Evolutionary conservation across 768 basidiomycete genomes (phyloP), one percentile per base, ranked within the genome.

Genomic region (Mycena epipterygia): DNA sequence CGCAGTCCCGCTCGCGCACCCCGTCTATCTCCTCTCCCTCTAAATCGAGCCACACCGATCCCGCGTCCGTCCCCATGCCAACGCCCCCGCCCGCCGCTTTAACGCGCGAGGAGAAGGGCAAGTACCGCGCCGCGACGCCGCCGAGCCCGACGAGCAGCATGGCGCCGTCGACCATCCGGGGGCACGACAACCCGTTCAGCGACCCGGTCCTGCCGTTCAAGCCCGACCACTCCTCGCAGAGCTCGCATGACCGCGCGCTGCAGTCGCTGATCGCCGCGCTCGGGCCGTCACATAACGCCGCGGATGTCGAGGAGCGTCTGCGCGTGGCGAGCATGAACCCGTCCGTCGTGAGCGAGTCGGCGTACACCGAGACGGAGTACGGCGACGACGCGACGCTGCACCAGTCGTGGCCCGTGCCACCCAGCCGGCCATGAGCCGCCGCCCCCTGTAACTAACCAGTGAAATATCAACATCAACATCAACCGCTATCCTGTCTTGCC

Each of bases 251-350:
- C 60, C 86, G 84, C 51, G 90, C 91, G 19, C 79, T 93, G 73
- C 84, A 84, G 76, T 90, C 89, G n/a, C 83, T 93, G 59, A 86
- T 93, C 67, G 91, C 89, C 25, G 91, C 89, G n/a, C 85, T 93
- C 48, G 86, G 90, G 5, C 48, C 68, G 9, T 9, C 58, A 39
- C 80, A 85, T 2, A 76, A 85, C 1, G 82, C 84, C 51, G 83
- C 84, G 39, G 85, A 87, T 63, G 82, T 84, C 2, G 82, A 88
- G 72, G 83, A 83, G 61, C 81, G 88, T 35, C 77, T 90, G 74
- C 83, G 90, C 51, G 83, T 90, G 30, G 84, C 87, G 21, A 73
- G 72, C 72, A 70, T 73, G 68, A 44, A 73, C 27, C 68, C 72
- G 16, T 58, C 52, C 55, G 29, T 73, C 27, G 9, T 67, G 41